Conservation (phyloP, 352 stramenopile genomes). For the Phytophthora pseudosyringae region DNA sequence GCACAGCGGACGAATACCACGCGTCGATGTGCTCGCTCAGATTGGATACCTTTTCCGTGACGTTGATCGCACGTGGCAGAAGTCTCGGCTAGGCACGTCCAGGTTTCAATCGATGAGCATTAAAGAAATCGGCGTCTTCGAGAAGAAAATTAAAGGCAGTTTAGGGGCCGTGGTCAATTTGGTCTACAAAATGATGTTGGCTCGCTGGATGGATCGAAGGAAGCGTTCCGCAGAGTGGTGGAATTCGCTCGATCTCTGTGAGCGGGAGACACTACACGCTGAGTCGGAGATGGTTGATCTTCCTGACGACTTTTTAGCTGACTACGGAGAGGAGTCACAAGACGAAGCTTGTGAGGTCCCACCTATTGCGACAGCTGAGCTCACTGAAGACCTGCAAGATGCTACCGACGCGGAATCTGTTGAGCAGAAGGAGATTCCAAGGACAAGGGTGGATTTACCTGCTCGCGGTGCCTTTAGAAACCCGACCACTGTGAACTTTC, state of each 20-base stretch:
- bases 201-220: slow-evolving; percentile 47
- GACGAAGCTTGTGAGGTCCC: neutral
- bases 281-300: neutral
- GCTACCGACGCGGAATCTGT: slow-evolving; percentile 26
- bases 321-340: neutral
- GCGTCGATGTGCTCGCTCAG: slow-evolving; percentile 33
- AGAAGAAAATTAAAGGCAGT: slow-evolving; percentile 54
- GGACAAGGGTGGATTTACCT: neutral
- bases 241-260: slow-evolving; percentile 21
- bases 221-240: slow-evolving; percentile 26
- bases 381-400: slow-evolving; percentile 14
- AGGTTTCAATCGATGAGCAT: slow-evolving; percentile 40
- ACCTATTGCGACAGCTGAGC: neutral
- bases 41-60: slow-evolving; percentile 37
- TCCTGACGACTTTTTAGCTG: neutral
- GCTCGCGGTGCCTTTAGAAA: slow-evolving; percentile 5
- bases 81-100: slow-evolving; percentile 28
- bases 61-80: slow-evolving; percentile 30
- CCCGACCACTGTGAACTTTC: slow-evolving; percentile 10
- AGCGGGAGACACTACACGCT: neutral
- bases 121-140: slow-evolving; percentile 43
- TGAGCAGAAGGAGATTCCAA: slow-evolving; percentile 12
- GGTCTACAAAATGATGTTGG: slow-evolving; percentile 56
- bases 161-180: slow-evolving; percentile 41
- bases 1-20: slow-evolving; percentile 16